Evolutionary conservation across 495 filamentous ascomycete genomes (phyloP), one percentile per base, ranked within the genome.

Genomic region (Lepraria neglecta): DNA sequence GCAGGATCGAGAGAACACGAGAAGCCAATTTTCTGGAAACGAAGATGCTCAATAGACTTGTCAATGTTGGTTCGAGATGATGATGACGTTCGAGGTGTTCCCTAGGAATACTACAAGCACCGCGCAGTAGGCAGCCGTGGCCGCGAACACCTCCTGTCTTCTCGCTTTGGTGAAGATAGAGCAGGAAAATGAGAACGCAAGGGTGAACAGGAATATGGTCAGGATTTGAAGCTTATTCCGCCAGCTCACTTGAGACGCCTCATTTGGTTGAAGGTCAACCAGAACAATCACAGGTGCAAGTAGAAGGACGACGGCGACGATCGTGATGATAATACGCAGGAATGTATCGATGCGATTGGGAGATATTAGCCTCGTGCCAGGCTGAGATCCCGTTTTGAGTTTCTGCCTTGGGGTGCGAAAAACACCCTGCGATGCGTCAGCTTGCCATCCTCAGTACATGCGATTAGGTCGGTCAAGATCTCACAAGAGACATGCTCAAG

Each of bases 61-160:
- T 33, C 3, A 40, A 3, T 24, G 6, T 55, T 27, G 17, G 17
- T 4, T 40, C 40, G 52, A n/a, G 33, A 24, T 19, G 3, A 40
- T n/a, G 15, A 59, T 28, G 15, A 59, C 33, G 3, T 59, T 17
- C 31, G 35, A 17, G 12, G 60, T 61, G 46, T 62, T 67, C 11
- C 63, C 67, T 30, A 68, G 51, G 42, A 71, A 71, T 3, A 72
- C 64, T 0, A 71, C 67, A 21, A 72, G 58, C 2, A 72, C 65
- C 3, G 69, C 70, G 6, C 54, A 65, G 40, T 70, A 72, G 0
- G 67, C 70, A 1, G 69, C 67, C 2, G 67, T 71, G 0, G 64
- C 69, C 1, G 50, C 54, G 17, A 71, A 67, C 6, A 71, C 64
- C 54, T 72, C 67, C 10, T 71, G 70, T 30, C 53, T 68, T 55